Evolutionary conservation across 169 alveolate species (phyloP).

Genomic region (Plasmodium malariae): DNA sequence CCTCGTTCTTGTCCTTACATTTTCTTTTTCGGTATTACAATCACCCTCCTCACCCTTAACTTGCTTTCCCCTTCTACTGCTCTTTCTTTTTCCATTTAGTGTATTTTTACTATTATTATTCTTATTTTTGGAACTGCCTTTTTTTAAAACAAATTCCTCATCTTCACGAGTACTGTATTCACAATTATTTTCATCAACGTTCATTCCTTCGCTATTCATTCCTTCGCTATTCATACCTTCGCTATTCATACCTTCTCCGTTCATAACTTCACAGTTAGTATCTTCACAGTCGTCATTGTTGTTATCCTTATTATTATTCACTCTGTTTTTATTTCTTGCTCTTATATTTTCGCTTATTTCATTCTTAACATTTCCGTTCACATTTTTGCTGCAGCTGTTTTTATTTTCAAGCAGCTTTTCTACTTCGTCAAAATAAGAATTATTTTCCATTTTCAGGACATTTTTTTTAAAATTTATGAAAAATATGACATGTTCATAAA

Average conservation of each 20-base stretch:
- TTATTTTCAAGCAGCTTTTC: constrained; percentile 46
- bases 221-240: background rate
- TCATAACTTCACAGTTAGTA: too few species aligned
- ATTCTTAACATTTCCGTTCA: constrained; percentile 12
- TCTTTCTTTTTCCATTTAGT: background rate
- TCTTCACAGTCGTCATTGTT: background rate
- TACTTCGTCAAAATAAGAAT: constrained; percentile 68
- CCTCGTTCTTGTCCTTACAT: background rate
- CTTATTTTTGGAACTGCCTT: background rate
- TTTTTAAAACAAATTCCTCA: background rate
- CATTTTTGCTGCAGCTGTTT: background rate
- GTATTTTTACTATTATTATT: background rate
- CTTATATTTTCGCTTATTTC: constrained; percentile 1
- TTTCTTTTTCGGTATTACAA: too few species aligned
- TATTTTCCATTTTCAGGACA: constrained; percentile 35
- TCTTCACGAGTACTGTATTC: constrained; percentile 12
- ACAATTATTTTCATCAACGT: constrained; percentile 17
- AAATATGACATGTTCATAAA: too few species aligned
- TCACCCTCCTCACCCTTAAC: background rate
- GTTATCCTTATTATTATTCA: background rate
- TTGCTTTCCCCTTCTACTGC: background rate
- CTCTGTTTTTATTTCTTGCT: background rate
- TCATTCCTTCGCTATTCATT: background rate
- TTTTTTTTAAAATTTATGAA: too few species aligned
- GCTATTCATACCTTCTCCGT: background rate